These are phyloP conservation scores for Colletotrichum theobromicola DNA, from an alignment of 2,329 filamentous ascomycete genomes.

Conservation along the genomic window DNA sequence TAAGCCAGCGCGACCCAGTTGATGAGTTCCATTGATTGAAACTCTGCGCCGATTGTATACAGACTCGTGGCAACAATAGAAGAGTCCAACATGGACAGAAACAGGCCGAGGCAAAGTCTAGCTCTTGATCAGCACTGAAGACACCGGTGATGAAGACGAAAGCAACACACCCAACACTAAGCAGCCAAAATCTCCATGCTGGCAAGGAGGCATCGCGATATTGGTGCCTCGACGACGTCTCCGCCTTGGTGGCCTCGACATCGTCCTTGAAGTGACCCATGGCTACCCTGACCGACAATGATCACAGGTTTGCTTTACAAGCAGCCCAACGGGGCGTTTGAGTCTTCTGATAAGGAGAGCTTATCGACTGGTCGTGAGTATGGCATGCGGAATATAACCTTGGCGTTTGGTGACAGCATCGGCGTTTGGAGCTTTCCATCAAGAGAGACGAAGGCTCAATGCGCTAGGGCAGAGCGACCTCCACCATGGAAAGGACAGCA, in stretches of 20 bases:
- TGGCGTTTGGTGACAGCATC: neutral
- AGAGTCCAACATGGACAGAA: conserved; percentile 63
- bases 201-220: conserved; percentile 26
- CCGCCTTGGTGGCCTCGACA: neutral
- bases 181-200: conserved; percentile 35
- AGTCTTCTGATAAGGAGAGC: neutral
- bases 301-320: neutral
- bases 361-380: neutral
- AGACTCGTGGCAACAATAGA: conserved; percentile 66
- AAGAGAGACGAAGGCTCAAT: neutral
- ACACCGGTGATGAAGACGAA: neutral
- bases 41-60: conserved; percentile 59
- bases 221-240: neutral
- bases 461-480: neutral
- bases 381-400: neutral
- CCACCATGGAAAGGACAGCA: neutral
- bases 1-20: conserved; percentile 64
- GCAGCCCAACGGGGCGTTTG: neutral
- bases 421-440: neutral
- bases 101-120: conserved; percentile 57
- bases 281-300: neutral
- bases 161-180: conserved; percentile 35
- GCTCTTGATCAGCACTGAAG: neutral
- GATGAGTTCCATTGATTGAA: conserved; percentile 46
- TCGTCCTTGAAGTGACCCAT: neutral